Evolutionary conservation across 331 rosid species (phyloP), one percentile per base, ranked within the genome.

Genomic region (Pyracantha coccinea): DNA sequence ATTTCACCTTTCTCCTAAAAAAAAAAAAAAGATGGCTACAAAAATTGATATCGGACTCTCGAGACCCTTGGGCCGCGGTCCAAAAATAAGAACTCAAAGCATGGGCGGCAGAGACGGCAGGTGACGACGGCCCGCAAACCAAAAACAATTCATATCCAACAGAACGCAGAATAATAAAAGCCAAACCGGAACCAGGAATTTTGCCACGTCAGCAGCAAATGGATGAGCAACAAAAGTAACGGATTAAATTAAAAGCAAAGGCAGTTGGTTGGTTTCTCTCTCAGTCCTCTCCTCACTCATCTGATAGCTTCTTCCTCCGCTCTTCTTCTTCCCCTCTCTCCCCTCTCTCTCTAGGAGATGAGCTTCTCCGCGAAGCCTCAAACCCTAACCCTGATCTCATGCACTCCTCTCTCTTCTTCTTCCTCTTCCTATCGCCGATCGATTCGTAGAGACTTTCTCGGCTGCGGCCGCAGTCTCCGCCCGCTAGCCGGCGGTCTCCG

Each of bases 381-480:
- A n/a, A 19, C 77, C 1, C 70, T 89, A 13, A 59, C 67, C 8
- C 73, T 85, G 1, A 77, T 86, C 75, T 82, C 92, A 47, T 73
- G 75, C 64, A 60, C 75, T 28, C 76, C 85, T 19, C 58, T 79
- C 45, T 76, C 83, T 54, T 27, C 82, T 7, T 66, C 83, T 21
- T 35, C 82, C 4, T 69, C 82, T 21, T 58, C 86, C 61, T n/a
- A 76, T 60, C 86, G 79, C 68, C 85, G 69, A 16, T 82, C 78
- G 24, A 32, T 86, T 72, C 92, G 87, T 4, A 52, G 91, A 0
- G 83, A 74, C 7, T 95, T 92, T 63, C 87, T 95, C 27, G 96
- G 97, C 57, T 84, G 53, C 66, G 61, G 64, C n/a, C 86, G 85
- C 75, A 72, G 29, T 81, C 89, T 87, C 75, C 71, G 89, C 9